Conservation (phyloP, 176 grass and related monocot genomes). For the Phoenix roebelenii region DNA sequence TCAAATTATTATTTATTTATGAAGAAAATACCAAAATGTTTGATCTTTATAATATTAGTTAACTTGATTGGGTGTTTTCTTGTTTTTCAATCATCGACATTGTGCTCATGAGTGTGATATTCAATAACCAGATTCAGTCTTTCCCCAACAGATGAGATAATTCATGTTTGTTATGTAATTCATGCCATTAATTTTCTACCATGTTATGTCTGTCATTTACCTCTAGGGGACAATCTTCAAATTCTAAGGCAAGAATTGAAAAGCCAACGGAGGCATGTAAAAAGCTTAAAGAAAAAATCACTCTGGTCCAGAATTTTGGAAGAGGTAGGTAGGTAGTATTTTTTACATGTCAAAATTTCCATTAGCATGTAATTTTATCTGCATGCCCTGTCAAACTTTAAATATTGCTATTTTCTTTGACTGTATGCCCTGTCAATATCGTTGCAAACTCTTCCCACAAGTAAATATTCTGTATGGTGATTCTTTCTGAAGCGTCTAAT, state of each 20-base stretch:
- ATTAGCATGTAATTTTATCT: no score
- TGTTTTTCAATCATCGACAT: no score
- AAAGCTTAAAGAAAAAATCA: slow-evolving; percentile 91
- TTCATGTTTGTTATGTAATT: background rate
- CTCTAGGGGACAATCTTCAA: slow-evolving; percentile 57
- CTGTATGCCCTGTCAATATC: no score
- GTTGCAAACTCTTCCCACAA: no score
- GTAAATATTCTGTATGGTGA: no score
- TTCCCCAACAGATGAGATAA: background rate
- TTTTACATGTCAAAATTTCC: background rate
- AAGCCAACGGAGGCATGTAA: slow-evolving; percentile 76
- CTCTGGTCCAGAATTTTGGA: slow-evolving; percentile 86
- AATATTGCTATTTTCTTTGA: background rate
- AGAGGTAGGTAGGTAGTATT: slow-evolving; percentile 39
- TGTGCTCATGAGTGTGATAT: no score
- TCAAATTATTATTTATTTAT: no score
- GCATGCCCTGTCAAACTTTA: background rate
- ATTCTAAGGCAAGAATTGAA: slow-evolving; percentile 73
- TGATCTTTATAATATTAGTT: no score
- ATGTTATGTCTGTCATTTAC: slow-evolving; percentile 9
- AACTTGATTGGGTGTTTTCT: no score
- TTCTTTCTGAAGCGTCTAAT: no score
- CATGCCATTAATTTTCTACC: background rate
- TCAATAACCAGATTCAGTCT: no score
- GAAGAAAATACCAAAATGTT: no score